Percentiles rank a stretch among this genome's conserved stretches.
Conservation (phyloP, 2,329 filamentous ascomycete species). For the Aureobasidium musti region DNA sequence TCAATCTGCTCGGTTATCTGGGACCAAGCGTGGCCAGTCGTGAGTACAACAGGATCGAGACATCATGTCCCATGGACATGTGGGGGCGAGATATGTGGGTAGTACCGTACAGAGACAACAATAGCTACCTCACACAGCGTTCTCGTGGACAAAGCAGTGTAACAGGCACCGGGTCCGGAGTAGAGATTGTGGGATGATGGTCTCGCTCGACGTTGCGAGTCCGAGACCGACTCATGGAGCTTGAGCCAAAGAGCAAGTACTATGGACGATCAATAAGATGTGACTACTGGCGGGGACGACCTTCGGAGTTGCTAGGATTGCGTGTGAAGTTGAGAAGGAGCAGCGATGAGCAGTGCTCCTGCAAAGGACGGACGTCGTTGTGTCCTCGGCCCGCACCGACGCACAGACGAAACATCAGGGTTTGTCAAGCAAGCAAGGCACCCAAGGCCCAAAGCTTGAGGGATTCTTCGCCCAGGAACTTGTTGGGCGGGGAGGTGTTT, state of each 20-base stretch:
- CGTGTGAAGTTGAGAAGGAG: background rate
- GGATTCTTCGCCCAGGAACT: conserved; percentile 4
- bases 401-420: conserved; percentile 2
- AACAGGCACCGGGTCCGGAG: conserved; percentile 6
- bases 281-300: conserved; percentile 22
- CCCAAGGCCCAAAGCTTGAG: too few relatives aligned
- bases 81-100: conserved; percentile 22
- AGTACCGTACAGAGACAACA: conserved; percentile 17
- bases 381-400: conserved; percentile 23
- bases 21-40: conserved; percentile 7
- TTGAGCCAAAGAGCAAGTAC: background rate
- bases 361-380: conserved; percentile 5
- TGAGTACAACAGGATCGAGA: conserved; percentile 14
- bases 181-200: background rate
- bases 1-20: conserved; percentile 24
- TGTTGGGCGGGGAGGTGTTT: conserved; percentile 5
- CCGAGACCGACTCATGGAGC: conserved; percentile 13
- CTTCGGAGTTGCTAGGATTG: conserved; percentile 22
- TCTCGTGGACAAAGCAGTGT: conserved; percentile 23
- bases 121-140: conserved; percentile 6
- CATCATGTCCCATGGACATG: conserved; percentile 7
- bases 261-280: conserved; percentile 15
- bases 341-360: conserved; percentile 8
- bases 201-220: background rate
- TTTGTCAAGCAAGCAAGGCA: background rate